Evolutionary conservation across 2,329 filamentous ascomycete species (phyloP).

Genomic region (Truncatella angustata): DNA sequence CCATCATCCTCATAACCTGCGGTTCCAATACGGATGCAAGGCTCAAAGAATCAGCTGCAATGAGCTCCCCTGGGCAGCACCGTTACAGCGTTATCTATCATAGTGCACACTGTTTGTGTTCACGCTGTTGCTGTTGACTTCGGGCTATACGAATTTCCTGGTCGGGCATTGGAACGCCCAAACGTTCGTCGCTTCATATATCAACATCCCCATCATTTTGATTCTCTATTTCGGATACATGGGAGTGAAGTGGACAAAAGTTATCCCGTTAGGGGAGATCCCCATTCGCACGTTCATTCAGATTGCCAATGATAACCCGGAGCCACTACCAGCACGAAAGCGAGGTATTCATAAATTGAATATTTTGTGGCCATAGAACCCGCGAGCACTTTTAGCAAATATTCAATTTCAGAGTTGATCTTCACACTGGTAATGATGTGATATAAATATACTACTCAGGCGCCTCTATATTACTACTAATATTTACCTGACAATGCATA

Average conservation of each 20-base stretch:
- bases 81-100: slow-evolving; percentile 25
- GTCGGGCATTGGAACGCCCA: slow-evolving; percentile 31
- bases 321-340: slow-evolving; percentile 9
- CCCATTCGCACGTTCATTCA: slow-evolving; percentile 9
- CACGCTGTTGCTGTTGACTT: slow-evolving; percentile 23
- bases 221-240: slow-evolving; percentile 20
- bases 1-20: slow-evolving; percentile 20
- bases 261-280: slow-evolving; percentile 9
- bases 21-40: slow-evolving; percentile 20
- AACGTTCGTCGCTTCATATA: slow-evolving; percentile 34
- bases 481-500: too few species aligned
- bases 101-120: slow-evolving; percentile 22
- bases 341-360: slow-evolving; percentile 7
- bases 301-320: slow-evolving; percentile 12
- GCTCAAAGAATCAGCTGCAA: slow-evolving; percentile 22
- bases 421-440: too few species aligned
- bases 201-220: slow-evolving; percentile 25
- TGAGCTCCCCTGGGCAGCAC: slow-evolving; percentile 25
- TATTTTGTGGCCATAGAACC: slow-evolving; percentile 5
- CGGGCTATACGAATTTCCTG: slow-evolving; percentile 28
- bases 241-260: slow-evolving; percentile 4
- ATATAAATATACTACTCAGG: too few species aligned
- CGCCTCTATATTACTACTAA: too few species aligned
- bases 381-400: too few species aligned
- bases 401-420: not conserved